phyloP scores from a whole-genome alignment of 371 early-diverging fungal species.

The Apophysomyces elegans region DNA sequence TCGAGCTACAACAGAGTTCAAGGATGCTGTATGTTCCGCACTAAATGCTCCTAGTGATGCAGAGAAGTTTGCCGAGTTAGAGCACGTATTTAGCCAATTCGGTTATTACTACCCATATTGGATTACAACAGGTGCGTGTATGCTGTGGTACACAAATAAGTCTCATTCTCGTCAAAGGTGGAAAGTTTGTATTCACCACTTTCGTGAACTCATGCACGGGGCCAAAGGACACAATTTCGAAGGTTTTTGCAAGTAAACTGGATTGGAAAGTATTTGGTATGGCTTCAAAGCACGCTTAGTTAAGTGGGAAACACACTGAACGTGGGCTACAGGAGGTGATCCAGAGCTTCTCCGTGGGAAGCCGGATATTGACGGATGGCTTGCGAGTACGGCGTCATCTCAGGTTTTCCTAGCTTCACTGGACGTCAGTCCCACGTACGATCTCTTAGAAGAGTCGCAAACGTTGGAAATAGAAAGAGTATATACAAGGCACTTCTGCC shows the following conservation, averaged over 20 bases:
- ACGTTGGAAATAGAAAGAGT: neutral
- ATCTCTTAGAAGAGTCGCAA: neutral
- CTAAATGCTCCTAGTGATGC: neutral
- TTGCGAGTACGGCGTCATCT: neutral
- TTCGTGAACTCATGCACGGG: neutral
- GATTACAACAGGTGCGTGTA: neutral
- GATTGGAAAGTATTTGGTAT: neutral
- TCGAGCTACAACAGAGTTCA: neutral
- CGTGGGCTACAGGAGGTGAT: neutral
- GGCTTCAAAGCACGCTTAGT: neutral
- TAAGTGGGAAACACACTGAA: neutral
- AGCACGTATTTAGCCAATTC: neutral
- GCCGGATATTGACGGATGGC: neutral
- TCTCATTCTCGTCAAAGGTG: neutral
- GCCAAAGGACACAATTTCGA: neutral
- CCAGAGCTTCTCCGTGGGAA: neutral
- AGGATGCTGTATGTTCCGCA: neutral
- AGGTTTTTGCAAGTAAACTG: neutral
- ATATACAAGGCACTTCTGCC: neutral
- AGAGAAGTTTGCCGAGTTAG: neutral
- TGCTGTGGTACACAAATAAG: neutral
- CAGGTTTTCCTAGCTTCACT: neutral
- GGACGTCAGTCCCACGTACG: neutral
- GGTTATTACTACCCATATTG: conserved; percentile 1
- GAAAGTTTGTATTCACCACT: neutral